Evolutionary conservation across 202 grass and related monocot genomes (phyloP), one percentile per base, ranked within the genome.

Genomic region (Carex sylvatica): DNA sequence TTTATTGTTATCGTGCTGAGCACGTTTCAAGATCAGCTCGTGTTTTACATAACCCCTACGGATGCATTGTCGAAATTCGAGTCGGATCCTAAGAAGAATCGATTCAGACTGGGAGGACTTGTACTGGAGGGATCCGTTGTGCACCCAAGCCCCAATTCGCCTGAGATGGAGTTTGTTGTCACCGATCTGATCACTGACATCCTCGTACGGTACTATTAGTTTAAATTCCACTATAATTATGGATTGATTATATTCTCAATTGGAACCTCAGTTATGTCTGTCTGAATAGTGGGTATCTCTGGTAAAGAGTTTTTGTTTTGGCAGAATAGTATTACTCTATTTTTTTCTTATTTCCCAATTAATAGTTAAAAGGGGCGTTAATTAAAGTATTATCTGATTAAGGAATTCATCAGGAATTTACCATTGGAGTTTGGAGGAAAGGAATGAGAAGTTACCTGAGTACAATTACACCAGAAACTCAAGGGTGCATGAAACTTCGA

Each of bases 91-190:
- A 78, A 86, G 47, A 93, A 90, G 87, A 84, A 86, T 46, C 87
- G 92, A 12, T 89, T 93, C 87, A 89, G 92, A 23, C 89, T 98
- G 49, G 95, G 90, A 16, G 92, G 95, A 4, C 92, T 98, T 74
- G 95, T 95, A 40, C 90, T 98, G 61, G 95, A 98, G 75, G 95
- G 95, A 81, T 93, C 92, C 51, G 86, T 98, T 28, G 86, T 86
- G 22, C 88, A 98, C 76, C 89, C 92, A 14, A 83, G 87, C 19
- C 16, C 85, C 2, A 67, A 77, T 65, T 86, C 82, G 9, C 71
- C 95, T 16, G 90, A 98, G 86, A 98, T 98, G 70, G 95, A 98
- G 92, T 98, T 98, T 83, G 95, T 98, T 83, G 91, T 98, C 59
- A 98, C 95, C 0, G 95, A 98, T 83, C 95, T 98, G 63, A 28